Base-by-base conservation (phyloP, 1,139 yeast species). In the Pichia sp. region DNA sequence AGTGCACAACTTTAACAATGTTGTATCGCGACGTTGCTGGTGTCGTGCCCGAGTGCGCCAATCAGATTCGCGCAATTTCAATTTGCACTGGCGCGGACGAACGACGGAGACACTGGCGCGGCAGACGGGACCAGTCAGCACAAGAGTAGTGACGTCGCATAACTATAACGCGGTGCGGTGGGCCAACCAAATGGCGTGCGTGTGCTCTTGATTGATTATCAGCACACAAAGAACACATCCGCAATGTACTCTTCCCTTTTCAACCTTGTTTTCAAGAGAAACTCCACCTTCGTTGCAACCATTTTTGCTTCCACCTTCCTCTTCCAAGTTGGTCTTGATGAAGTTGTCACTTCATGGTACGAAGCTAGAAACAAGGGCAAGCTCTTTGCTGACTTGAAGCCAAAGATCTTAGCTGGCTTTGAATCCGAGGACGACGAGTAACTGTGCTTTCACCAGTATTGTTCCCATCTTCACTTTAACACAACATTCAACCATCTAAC, bases 331-430 rank as follows among this genome's bases (percentile, higher is more conserved):
- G 76, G 74, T 56, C 88, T 87, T 60, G 95, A 87, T 64, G 64
- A 67, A 47, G 81, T 77, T 47, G 73, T 88, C 49, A 88, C 87
- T 60, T 61, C 60, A 39, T 82, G 86, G 83, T 91, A 82, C 71
- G 94, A 85, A 62, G 66, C 67, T 63, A 85, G 82, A 70, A 91
- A 91, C 78, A 72, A 72, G 60, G 98, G 97, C 55, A 91, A 91
- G 71, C 86, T 87, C 69, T 91, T 98, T 98, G 79, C 83, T 61
- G 97, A 91, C 57, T 84, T 91, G 60, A 85, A 83, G 68, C 68
- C 67, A 49, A 72, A 39, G 34, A 38, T 70, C 52, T 45, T 76
- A 50, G 67, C 65, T 41, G 81, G 66, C 48, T 39, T 41, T 33
- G 50, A 69, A 37, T 33, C 41, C 9, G 47, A 36, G 27, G 51